These are phyloP conservation scores for Termitomyces bulborhizus DNA, from an alignment of 768 basidiomycete genomes.

Conservation along the genomic window DNA sequence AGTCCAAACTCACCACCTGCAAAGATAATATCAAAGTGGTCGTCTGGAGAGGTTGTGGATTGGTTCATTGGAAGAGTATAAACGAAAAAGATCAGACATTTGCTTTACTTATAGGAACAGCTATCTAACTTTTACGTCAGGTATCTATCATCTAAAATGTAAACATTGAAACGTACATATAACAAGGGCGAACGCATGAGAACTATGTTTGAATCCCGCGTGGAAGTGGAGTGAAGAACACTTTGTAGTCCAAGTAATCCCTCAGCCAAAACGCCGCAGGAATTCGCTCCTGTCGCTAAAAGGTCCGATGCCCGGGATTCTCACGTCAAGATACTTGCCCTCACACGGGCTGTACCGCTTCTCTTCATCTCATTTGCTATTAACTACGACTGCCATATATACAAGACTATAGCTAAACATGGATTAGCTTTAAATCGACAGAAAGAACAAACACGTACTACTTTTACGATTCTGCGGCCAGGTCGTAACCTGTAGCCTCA, in stretches of 20 bases:
- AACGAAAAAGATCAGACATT: neutral
- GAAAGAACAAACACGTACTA: neutral
- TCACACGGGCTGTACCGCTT: no score
- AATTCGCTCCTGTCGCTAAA: neutral
- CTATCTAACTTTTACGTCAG: neutral
- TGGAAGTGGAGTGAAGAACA: neutral
- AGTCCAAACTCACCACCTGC: conserved; percentile 39
- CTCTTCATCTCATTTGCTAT: neutral
- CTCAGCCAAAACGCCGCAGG: neutral
- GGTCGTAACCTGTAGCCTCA: conserved; percentile 20
- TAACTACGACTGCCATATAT: neutral
- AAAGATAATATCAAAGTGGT: conserved; percentile 44
- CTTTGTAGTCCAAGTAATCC: neutral
- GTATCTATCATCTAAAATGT: neutral
- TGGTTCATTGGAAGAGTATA: neutral
- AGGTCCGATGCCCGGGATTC: no score
- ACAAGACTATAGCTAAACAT: neutral
- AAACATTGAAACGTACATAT: neutral
- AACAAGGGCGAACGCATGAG: neutral
- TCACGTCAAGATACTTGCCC: neutral
- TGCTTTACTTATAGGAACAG: neutral
- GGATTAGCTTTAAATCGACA: neutral
- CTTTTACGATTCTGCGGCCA: conserved; percentile 9
- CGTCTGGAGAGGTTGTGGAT: conserved; percentile 3
- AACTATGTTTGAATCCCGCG: neutral